Base-by-base conservation (phyloP, 2,329 filamentous ascomycete genomes). In the Pseudogymnoascus sp. region DNA sequence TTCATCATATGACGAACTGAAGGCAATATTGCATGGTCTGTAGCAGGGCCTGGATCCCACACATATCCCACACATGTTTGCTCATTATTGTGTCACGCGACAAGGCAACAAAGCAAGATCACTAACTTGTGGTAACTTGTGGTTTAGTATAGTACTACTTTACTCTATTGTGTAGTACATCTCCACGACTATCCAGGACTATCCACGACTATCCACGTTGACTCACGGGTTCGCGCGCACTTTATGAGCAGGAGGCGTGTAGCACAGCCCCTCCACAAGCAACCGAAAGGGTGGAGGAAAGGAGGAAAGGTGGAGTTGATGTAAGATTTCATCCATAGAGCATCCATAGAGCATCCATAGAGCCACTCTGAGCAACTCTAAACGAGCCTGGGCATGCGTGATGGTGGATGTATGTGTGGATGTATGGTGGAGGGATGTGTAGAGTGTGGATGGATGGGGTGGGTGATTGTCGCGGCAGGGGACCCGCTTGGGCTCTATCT, bases 401-500 rank as follows among this genome's bases (percentile, higher is more conserved):
- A 19, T 19, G 19, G 19, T 19, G 19, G 19, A 19, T 19, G 19
- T 1, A 19, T 19, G 19, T 19, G 19, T 19, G 19, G 19, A 19
- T 19, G 19, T 19, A 19, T 19, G 19, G 19, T 19, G 19, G 19
- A 4, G 37, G 37, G 37, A 12, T 6, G 37, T 11, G 22, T 26
- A 24, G 22, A n/a, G 7, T 6, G 43, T 28, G 41, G 24, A n/a
- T 50, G 12, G 12, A 5, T 50, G 43, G 43, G 7, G 3, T 41
- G 8, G 38, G 38, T 50, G 43, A 50, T 50, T 16, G 43, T 50
- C 43, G 43, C 43, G 43, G 43, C 43, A 50, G 43, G 43, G 19
- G 43, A 50, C 43, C 43, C 43, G 43, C 43, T 50, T 50, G 43
- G 43, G 43, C 43, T 50, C 43, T 50, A 50, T 50, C 43, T 50